phyloP scores from a whole-genome alignment of 2,329 filamentous ascomycete species.

The Fusarium multiceps region DNA sequence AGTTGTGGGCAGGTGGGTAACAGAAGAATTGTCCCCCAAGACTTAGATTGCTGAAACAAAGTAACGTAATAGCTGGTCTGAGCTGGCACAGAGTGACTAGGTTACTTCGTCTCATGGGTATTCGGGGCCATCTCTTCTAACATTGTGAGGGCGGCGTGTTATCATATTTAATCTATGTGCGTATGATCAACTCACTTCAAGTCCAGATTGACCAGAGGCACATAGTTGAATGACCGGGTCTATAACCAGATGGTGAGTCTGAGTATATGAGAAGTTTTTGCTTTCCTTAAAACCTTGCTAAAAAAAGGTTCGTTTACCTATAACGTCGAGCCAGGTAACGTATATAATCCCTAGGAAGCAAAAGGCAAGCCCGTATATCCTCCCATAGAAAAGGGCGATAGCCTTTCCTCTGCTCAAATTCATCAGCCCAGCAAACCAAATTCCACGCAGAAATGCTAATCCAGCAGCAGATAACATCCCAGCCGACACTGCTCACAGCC shows the following conservation, averaged over 20 bases:
- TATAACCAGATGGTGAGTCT: neutral
- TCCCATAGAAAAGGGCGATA: neutral
- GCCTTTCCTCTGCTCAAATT: neutral
- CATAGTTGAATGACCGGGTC: neutral
- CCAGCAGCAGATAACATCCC: conserved; percentile 3
- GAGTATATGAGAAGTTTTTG: neutral
- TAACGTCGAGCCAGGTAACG: neutral
- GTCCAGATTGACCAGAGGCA: neutral
- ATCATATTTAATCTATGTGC: neutral
- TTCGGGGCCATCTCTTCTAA: neutral
- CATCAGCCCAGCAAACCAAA: neutral
- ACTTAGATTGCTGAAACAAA: rapidly evolving
- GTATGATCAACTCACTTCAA: neutral
- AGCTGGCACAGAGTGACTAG: neutral
- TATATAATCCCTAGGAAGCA: no score
- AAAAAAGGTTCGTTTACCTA: neutral
- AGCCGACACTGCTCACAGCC: neutral
- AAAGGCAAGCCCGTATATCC: no score
- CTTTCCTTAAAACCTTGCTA: neutral
- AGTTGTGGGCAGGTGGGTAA: neutral
- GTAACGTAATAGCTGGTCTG: neutral
- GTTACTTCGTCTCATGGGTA: neutral
- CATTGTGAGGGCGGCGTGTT: neutral
- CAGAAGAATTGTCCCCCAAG: neutral
- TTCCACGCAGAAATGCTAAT: neutral